Percentiles rank a stretch among this genome's conserved stretches.
Evolutionary conservation across 495 filamentous ascomycete genomes (phyloP).

Genomic region (Aspergillus kassunensis): DNA sequence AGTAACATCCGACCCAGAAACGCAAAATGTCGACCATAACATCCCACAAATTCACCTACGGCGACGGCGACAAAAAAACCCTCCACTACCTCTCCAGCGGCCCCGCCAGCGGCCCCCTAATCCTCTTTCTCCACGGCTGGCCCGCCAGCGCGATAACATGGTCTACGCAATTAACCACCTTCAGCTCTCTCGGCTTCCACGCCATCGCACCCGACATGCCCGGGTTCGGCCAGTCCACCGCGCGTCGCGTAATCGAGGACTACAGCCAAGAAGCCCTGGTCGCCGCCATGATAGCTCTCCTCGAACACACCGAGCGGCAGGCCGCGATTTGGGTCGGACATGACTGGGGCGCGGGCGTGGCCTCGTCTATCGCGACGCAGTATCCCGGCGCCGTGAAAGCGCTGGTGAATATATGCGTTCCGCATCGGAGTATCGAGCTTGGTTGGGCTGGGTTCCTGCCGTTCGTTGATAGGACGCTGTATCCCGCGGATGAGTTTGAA

Average conservation of each 20-base stretch:
- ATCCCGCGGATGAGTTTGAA: conserved; percentile 2
- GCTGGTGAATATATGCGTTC: conserved; percentile 2
- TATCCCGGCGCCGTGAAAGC: conserved; percentile 3
- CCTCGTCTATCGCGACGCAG: conserved; percentile 2
- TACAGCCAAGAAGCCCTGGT: conserved; percentile 4
- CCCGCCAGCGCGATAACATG: conserved; percentile 18
- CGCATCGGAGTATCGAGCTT: not conserved
- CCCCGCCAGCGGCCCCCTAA: conserved; percentile 14
- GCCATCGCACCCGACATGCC: conserved; percentile 7
- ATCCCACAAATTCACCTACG: not conserved
- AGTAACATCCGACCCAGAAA: too few relatives aligned
- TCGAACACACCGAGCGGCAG: not conserved
- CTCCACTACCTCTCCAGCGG: conserved; percentile 19
- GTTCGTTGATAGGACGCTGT: not conserved
- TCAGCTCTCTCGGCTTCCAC: conserved; percentile 5
- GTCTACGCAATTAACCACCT: conserved; percentile 17
- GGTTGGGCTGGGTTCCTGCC: conserved; percentile 6
- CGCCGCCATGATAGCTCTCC: conserved; percentile 4
- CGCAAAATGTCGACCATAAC: too few relatives aligned
- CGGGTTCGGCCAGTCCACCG: conserved; percentile 2
- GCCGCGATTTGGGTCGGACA: conserved; percentile 7
- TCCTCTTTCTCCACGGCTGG: conserved; percentile 21
- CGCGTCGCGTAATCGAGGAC: conserved; percentile 1
- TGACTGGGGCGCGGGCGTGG: conserved; percentile 8
- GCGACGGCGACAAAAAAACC: conserved; percentile 11